A percentile compares a stretch with the other conserved stretches of the same genome.
These are phyloP conservation scores for Wallacemonas rigidus DNA, from an alignment of 208 protist genomes.

Conservation along the genomic window DNA sequence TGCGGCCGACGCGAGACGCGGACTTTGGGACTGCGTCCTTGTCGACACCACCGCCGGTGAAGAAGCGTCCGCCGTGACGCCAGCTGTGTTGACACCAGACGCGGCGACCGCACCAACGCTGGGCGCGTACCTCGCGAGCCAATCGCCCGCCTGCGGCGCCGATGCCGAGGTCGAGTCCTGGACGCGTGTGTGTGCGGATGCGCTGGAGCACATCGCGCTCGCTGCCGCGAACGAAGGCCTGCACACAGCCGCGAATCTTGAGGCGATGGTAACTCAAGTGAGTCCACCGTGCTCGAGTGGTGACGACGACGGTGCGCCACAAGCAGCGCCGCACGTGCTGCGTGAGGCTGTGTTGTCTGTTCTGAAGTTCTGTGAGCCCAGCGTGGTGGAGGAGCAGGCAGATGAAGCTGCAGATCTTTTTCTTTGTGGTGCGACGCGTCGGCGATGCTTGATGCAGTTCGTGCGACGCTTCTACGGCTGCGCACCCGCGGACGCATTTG, in stretches of 20 bases:
- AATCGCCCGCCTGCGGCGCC: too few relatives aligned
- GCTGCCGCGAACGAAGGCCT: background rate
- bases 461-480: slow-evolving; percentile 3
- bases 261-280: background rate
- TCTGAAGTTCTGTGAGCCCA: background rate
- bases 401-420: background rate
- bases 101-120: background rate
- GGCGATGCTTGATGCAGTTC: background rate
- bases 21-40: background rate
- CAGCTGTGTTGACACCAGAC: background rate
- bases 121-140: background rate
- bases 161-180: background rate
- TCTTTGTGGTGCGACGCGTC: slow-evolving; percentile 1
- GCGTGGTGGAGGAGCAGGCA: background rate
- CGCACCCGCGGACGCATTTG: slow-evolving; percentile 14
- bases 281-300: background rate
- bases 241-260: background rate
- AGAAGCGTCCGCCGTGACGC: too few relatives aligned
- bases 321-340: slow-evolving; percentile 3
- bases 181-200: background rate
- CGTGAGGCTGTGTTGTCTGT: background rate
- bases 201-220: slow-evolving; percentile 6
- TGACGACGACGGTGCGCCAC: slow-evolving; percentile 5
- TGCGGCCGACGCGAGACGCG: background rate
- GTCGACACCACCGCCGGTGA: background rate